These are phyloP conservation scores for Myotisia sp. DNA, from an alignment of 2,329 filamentous ascomycete species.

Conservation along the genomic window DNA sequence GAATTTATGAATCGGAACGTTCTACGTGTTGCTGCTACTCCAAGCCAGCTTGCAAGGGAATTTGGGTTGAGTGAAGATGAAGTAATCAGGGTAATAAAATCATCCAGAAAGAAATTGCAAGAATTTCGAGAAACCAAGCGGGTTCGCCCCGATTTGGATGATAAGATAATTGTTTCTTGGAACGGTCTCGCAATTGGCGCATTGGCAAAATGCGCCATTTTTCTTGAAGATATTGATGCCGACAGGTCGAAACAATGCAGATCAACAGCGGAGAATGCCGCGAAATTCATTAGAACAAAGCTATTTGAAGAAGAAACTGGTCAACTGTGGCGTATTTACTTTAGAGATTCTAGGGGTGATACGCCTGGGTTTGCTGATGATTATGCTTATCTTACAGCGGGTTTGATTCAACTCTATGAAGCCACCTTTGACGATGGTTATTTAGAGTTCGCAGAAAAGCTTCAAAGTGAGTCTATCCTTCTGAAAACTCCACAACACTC, in stretches of 20 bases:
- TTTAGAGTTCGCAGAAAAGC: slow-evolving; percentile 63
- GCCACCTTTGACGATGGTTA: slow-evolving; percentile 62
- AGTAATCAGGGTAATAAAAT: slow-evolving; percentile 51
- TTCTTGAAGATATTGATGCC: slow-evolving; percentile 47
- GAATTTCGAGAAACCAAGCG: slow-evolving; percentile 60
- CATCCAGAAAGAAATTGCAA: slow-evolving; percentile 53
- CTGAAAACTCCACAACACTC: not conserved
- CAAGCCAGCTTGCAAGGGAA: slow-evolving; percentile 56
- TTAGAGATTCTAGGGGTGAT: slow-evolving; percentile 47
- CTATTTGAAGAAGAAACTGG: slow-evolving; percentile 54
- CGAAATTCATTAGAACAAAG: slow-evolving; percentile 54
- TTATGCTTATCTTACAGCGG: slow-evolving; percentile 77
- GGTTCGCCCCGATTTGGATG: slow-evolving; percentile 63
- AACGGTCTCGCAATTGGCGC: slow-evolving; percentile 80
- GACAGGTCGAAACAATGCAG: slow-evolving; percentile 48
- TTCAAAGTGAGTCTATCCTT: slow-evolving; percentile 51
- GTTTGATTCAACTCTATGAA: slow-evolving; percentile 71
- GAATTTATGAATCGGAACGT: slow-evolving; percentile 94
- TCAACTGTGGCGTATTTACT: slow-evolving; percentile 60
- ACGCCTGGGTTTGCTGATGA: slow-evolving; percentile 77
- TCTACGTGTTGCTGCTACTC: slow-evolving; percentile 54
- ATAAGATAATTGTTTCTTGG: slow-evolving; percentile 76
- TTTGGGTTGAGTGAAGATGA: slow-evolving; percentile 59
- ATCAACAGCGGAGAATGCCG: slow-evolving; percentile 51
- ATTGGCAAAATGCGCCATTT: slow-evolving; percentile 59